Evolutionary conservation across 2,329 filamentous ascomycete genomes (phyloP).

Genomic region (Trichophyton rubrum): DNA sequence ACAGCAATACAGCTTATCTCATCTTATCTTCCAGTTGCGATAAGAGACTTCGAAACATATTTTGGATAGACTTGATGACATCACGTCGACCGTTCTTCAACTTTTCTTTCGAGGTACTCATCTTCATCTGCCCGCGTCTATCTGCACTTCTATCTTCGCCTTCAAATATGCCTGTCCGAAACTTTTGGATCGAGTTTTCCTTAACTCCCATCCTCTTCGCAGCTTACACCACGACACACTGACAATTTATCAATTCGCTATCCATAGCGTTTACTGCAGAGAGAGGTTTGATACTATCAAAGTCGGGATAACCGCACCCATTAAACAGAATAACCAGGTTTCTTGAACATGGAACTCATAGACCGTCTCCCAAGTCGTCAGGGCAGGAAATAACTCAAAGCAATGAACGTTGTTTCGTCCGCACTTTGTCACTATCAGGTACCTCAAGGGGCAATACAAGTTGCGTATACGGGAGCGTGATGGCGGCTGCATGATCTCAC

Average conservation of each 20-base stretch:
- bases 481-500: conserved; percentile 8
- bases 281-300: background rate
- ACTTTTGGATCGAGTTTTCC: conserved; percentile 3
- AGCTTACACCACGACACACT: background rate
- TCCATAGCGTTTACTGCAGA: background rate
- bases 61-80: too few relatives aligned
- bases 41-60: background rate
- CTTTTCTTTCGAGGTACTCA: too few relatives aligned
- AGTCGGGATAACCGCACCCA: background rate
- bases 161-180: background rate
- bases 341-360: background rate
- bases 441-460: background rate
- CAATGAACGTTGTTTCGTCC: background rate
- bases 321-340: background rate
- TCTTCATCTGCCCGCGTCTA: background rate
- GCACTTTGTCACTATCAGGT: background rate
- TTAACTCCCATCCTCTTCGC: background rate
- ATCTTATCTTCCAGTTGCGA: background rate
- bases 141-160: background rate
- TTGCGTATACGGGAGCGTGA: background rate
- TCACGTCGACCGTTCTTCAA: too few relatives aligned
- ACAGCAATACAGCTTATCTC: background rate
- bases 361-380: background rate
- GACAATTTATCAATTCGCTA: background rate
- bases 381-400: background rate